A percentile compares a stretch with the other conserved stretches of the same genome.
Evolutionary conservation across 768 basidiomycete genomes (phyloP).

Genomic region (Amyloporia xantha): DNA sequence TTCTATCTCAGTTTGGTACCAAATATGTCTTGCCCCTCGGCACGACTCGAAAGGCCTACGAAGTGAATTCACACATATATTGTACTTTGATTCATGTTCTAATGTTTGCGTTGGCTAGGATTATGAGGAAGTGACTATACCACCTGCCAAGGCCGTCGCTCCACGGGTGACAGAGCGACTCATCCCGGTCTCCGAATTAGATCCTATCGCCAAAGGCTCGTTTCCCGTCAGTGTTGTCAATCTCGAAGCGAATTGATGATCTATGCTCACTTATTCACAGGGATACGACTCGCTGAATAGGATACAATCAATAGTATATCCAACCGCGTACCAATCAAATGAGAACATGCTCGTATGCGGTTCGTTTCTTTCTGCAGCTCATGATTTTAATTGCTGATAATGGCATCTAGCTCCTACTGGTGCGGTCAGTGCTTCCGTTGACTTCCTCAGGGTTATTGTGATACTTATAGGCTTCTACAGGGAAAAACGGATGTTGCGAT

Average conservation of each 20-base stretch:
- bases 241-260: neutral
- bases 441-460: neutral
- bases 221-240: conserved; percentile 57
- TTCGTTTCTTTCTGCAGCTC: conserved; percentile 27
- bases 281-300: conserved; percentile 85
- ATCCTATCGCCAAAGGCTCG: conserved; percentile 69
- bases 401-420: conserved; percentile 79
- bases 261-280: conserved; percentile 31
- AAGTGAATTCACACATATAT: conserved; percentile 39
- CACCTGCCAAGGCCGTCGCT: conserved; percentile 76
- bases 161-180: conserved; percentile 65
- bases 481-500: conserved; percentile 99
- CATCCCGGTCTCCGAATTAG: conserved; percentile 65
- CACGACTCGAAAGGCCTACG: conserved; percentile 57
- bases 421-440: conserved; percentile 54
- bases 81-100: neutral
- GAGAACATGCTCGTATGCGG: conserved; percentile 95
- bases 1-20: conserved; percentile 66
- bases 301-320: conserved; percentile 92
- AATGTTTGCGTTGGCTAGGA: too few relatives aligned
- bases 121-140: conserved; percentile 85
- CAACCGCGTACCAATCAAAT: conserved; percentile 89
- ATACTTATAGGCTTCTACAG: conserved; percentile 31
- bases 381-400: neutral
- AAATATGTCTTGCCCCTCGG: conserved; percentile 81